Evolutionary conservation across 2,329 filamentous ascomycete species (phyloP).

Genomic region (Pestalotiopsis sp.): DNA sequence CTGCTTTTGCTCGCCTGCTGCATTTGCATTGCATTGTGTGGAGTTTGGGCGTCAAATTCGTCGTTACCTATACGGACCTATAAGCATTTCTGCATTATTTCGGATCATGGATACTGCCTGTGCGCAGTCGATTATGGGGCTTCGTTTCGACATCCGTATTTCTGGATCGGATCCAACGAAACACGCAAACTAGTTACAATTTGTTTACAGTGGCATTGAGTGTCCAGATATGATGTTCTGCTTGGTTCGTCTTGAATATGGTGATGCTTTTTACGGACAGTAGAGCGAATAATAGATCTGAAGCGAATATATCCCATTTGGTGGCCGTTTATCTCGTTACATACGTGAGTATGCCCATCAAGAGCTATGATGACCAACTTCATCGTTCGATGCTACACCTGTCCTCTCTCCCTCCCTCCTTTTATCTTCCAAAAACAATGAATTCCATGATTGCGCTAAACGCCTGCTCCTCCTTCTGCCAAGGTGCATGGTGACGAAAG

Average conservation of each 20-base stretch:
- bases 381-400: background rate
- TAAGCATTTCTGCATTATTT: background rate
- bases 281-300: background rate
- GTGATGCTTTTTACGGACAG: background rate
- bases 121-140: background rate
- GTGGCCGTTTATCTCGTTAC: background rate
- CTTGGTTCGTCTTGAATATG: background rate
- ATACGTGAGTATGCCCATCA: background rate
- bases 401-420: background rate
- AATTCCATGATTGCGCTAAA: background rate
- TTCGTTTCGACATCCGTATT: background rate
- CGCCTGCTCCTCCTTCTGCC: background rate
- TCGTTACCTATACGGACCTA: background rate
- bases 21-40: constrained; percentile 6
- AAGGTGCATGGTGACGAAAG: background rate
- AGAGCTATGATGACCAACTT: background rate
- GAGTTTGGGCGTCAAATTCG: background rate
- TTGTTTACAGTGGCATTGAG: background rate
- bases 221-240: no score
- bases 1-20: background rate
- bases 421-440: background rate
- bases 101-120: background rate
- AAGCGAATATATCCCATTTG: background rate
- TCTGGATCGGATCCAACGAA: background rate
- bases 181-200: background rate